phyloP scores from a whole-genome alignment of 2,329 filamentous ascomycete genomes.

The Aspergillus tubingensis region DNA sequence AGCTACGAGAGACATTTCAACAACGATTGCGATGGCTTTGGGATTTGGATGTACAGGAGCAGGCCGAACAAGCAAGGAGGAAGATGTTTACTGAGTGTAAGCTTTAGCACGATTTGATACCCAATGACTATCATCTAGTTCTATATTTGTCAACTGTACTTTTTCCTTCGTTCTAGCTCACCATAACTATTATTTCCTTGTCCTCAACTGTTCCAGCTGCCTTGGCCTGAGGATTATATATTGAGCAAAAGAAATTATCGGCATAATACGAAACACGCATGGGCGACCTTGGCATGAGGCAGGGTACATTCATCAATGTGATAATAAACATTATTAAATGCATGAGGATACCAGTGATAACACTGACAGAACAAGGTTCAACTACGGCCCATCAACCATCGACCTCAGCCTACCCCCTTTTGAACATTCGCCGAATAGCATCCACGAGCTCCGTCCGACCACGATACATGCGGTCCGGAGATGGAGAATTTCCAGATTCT shows the following conservation, averaged over 20 bases:
- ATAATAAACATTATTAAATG: too few relatives aligned
- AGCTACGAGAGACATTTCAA: slow-evolving; percentile 25
- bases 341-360: too few relatives aligned
- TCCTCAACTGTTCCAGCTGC: too few relatives aligned
- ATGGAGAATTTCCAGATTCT: not conserved
- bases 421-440: not conserved
- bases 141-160: too few relatives aligned
- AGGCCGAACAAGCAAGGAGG: slow-evolving; percentile 26
- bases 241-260: too few relatives aligned
- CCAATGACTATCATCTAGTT: not conserved
- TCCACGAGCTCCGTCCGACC: slow-evolving; percentile 8
- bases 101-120: not conserved
- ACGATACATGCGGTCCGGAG: not conserved
- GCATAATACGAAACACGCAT: too few relatives aligned
- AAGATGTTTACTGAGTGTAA: slow-evolving; percentile 13
- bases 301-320: too few relatives aligned
- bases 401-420: not conserved
- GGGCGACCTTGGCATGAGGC: too few relatives aligned
- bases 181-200: too few relatives aligned
- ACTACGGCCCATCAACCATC: not conserved
- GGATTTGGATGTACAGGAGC: slow-evolving; percentile 34
- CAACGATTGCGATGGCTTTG: slow-evolving; percentile 36
- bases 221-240: too few relatives aligned
- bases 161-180: too few relatives aligned
- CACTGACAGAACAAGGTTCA: too few relatives aligned